Evolutionary conservation across 306 rosid genomes (phyloP).

Genomic region (Spatholobus suberectus): DNA sequence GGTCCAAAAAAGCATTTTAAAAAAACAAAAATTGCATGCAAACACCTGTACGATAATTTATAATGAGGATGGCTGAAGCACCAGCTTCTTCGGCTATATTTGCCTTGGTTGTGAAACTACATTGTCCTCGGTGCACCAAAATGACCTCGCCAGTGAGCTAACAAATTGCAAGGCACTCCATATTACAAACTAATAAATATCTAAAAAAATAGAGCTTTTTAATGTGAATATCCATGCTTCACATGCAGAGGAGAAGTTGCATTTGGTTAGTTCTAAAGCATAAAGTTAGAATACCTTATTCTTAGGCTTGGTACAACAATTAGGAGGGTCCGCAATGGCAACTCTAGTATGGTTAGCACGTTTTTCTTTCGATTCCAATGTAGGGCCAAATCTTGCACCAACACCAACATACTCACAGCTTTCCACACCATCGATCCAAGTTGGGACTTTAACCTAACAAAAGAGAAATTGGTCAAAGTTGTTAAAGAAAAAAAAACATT

Average conservation of each 20-base stretch:
- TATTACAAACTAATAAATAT: conserved; percentile 48
- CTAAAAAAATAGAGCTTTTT: conserved; percentile 34
- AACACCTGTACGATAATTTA: conserved; percentile 79
- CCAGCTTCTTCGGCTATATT: conserved; percentile 79
- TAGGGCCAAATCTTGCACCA: conserved; percentile 93
- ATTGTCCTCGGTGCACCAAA: conserved; percentile 89
- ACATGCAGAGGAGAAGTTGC: conserved; percentile 24
- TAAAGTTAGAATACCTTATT: conserved; percentile 58
- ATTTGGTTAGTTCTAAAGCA: conserved; percentile 24
- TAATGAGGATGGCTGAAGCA: conserved; percentile 92
- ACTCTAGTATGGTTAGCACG: conserved; percentile 84
- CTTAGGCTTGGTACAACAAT: conserved; percentile 73
- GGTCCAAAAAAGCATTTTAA: conserved; percentile 22
- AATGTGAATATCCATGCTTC: conserved; percentile 39
- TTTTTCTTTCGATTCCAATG: conserved; percentile 87
- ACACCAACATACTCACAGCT: conserved; percentile 82
- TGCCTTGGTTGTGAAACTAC: conserved; percentile 96
- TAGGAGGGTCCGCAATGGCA: conserved; percentile 94
- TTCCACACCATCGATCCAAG: conserved; percentile 69
- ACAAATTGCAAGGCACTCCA: conserved; percentile 62
- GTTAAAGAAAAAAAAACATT: background rate
- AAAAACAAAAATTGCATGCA: conserved; percentile 37
- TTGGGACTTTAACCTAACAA: conserved; percentile 87
- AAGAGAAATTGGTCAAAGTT: conserved; percentile 27
- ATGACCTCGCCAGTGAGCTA: conserved; percentile 86